Base-by-base conservation (phyloP, 2,329 filamentous ascomycete genomes). In the Fonsecaea erecta region DNA sequence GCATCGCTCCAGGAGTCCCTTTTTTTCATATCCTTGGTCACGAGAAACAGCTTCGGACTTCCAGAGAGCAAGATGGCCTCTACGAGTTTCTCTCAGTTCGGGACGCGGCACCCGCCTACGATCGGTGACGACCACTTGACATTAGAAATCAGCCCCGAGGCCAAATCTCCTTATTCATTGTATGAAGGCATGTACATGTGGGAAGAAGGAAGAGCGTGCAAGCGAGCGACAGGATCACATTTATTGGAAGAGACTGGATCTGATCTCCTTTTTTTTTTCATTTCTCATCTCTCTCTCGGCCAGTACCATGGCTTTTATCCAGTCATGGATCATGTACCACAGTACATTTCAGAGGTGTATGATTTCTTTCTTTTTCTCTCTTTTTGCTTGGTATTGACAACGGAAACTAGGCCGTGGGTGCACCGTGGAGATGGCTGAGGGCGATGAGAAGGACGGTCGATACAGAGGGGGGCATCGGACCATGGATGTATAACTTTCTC, bases 131-230 rank as follows among this genome's bases (percentile, higher is more conserved):
- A 68, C 48, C 37, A 64, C 35, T 68, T 66, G 67, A 68, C 57
- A 67, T 52, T 64, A 61, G n/a, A n/a, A n/a, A 56, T 60, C 58
- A 64, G 64, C 67, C 67, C 64, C 67, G 62, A 60, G 55, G 67
- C 67, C 35, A 68, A 57, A 59, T 64, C 62, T 64, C 62, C 63
- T 66, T 66, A 62, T 68, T 64, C 64, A 52, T 24, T 52, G 52
- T 52, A 65, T 46, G 66, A 66, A 53, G 63, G 57, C 54, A 65
- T 62, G 66, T 60, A 60, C 64, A 55, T 52, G 59, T 56, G 60
- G 40, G 46, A 43, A 55, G 51, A 62, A 61, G 28, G 63, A 62
- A 32, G 57, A 55, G 63, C 52, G 43, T 59, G 57, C 63, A 53
- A 56, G 64, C 37, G 48, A 62, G 48, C 43, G 18, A 55, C 43